Evolutionary conservation across 768 basidiomycete genomes (phyloP).

Genomic region (Podaxis sp.): DNA sequence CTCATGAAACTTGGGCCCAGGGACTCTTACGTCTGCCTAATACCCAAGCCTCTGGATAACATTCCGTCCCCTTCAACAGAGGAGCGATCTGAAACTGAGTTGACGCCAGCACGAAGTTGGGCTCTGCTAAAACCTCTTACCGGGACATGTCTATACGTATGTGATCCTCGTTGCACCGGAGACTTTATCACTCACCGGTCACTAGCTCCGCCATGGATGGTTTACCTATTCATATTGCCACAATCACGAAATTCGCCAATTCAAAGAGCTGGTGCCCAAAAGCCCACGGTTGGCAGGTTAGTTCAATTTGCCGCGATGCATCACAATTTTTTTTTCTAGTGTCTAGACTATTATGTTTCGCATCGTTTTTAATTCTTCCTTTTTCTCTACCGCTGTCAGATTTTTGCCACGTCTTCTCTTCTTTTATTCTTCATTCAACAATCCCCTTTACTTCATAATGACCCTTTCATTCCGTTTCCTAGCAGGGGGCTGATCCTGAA

Average conservation of each 20-base stretch:
- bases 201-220: constrained; percentile 84
- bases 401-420: constrained; percentile 17
- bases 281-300: constrained; percentile 69
- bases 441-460: constrained; percentile 2
- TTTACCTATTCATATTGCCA: constrained; percentile 99
- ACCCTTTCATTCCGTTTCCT: constrained; percentile 21
- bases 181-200: constrained; percentile 30
- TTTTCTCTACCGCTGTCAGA: constrained; percentile 22
- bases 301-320: constrained; percentile 10
- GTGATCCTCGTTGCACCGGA: constrained; percentile 34
- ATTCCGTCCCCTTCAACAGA: constrained; percentile 35
- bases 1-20: constrained; percentile 72
- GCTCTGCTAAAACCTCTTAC: constrained; percentile 76
- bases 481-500: constrained; percentile 15
- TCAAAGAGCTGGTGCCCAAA: constrained; percentile 75
- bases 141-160: constrained; percentile 83
- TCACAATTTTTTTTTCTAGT: constrained; percentile 13
- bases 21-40: constrained; percentile 75
- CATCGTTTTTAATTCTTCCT: constrained; percentile 19
- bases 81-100: constrained; percentile 58
- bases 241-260: constrained; percentile 93
- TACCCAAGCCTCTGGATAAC: constrained; percentile 62
- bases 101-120: constrained; percentile 77
- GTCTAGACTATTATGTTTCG: constrained; percentile 14
- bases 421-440: constrained; percentile 9